phyloP scores from a whole-genome alignment of 2,329 filamentous ascomycete genomes.

The Exophiala viscosa region DNA sequence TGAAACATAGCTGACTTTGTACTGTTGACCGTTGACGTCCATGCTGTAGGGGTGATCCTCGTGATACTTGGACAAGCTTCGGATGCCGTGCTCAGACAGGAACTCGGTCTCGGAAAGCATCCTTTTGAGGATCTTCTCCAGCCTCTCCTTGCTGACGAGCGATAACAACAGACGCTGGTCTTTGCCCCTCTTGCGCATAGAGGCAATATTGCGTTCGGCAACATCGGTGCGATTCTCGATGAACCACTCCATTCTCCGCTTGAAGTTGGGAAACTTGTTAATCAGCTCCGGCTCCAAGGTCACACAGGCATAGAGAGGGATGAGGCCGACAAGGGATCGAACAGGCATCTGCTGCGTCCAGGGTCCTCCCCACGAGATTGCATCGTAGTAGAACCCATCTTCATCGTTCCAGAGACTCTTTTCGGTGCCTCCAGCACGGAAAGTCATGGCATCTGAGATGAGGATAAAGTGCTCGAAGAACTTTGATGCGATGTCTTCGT shows the following conservation, averaged over 20 bases:
- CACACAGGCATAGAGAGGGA: slow-evolving; percentile 86
- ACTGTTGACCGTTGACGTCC: slow-evolving; percentile 89
- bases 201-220: slow-evolving; percentile 90
- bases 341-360: slow-evolving; percentile 92
- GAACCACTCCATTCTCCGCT: slow-evolving; percentile 91
- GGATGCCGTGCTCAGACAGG: slow-evolving; percentile 81
- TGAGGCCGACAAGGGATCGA: slow-evolving; percentile 85
- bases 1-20: slow-evolving; percentile 82
- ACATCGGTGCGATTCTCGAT: slow-evolving; percentile 81
- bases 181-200: slow-evolving; percentile 84
- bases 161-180: slow-evolving; percentile 82
- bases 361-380: slow-evolving; percentile 91
- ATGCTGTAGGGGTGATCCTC: slow-evolving; percentile 87
- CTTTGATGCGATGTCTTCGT: slow-evolving; percentile 94
- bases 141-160: slow-evolving; percentile 87
- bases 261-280: slow-evolving; percentile 87
- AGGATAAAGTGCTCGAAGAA: slow-evolving; percentile 99
- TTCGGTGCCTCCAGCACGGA: slow-evolving; percentile 67
- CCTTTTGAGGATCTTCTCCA: slow-evolving; percentile 80
- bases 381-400: slow-evolving; percentile 96
- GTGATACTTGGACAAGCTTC: slow-evolving; percentile 88
- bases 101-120: slow-evolving; percentile 97
- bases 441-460: slow-evolving; percentile 96
- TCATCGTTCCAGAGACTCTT: slow-evolving; percentile 93
- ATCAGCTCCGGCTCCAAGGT: slow-evolving; percentile 92